These are phyloP conservation scores for Xylariaceae sp. DNA, from an alignment of 2,329 filamentous ascomycete genomes.

Conservation along the genomic window DNA sequence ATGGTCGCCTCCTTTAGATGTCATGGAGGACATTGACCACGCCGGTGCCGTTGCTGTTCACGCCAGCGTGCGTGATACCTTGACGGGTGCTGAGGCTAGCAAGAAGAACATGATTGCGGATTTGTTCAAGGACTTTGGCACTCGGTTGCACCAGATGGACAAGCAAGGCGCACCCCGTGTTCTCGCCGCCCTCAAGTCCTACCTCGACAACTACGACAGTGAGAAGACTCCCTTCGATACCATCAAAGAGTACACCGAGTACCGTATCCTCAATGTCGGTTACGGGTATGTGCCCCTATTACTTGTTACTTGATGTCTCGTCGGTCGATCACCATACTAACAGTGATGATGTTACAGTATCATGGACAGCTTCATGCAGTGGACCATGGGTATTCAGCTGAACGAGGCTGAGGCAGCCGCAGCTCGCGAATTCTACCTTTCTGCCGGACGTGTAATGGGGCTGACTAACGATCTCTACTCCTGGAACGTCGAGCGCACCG, in stretches of 20 bases:
- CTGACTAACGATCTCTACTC: conserved; percentile 24
- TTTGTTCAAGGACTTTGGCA: conserved; percentile 20
- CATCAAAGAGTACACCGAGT: conserved; percentile 22
- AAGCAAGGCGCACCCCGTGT: conserved; percentile 18
- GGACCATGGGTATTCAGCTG: conserved; percentile 20
- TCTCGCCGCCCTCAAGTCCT: conserved; percentile 16
- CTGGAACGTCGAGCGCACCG: conserved; percentile 22
- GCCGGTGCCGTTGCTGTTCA: conserved; percentile 16
- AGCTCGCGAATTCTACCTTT: conserved; percentile 19
- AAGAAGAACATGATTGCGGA: conserved; percentile 18
- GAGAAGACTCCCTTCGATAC: conserved; percentile 21
- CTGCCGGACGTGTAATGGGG: conserved; percentile 22
- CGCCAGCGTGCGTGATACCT: conserved; percentile 17
- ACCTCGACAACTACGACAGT: conserved; percentile 24
- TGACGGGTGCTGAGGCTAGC: conserved; percentile 9
- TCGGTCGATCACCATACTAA: not conserved
- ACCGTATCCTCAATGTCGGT: conserved; percentile 22
- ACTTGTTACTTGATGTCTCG: not conserved
- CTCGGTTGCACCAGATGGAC: conserved; percentile 18
- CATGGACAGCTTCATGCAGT: conserved; percentile 25
- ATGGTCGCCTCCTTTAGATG: conserved; percentile 7
- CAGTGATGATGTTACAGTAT: conserved; percentile 6
- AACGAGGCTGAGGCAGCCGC: conserved; percentile 21
- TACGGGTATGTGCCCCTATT: conserved; percentile 13
- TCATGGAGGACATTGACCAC: conserved; percentile 22